Percentiles rank a stretch among this genome's conserved stretches.
Conservation (phyloP, 108 stramenopile species). For the Conticribra guillardii region DNA sequence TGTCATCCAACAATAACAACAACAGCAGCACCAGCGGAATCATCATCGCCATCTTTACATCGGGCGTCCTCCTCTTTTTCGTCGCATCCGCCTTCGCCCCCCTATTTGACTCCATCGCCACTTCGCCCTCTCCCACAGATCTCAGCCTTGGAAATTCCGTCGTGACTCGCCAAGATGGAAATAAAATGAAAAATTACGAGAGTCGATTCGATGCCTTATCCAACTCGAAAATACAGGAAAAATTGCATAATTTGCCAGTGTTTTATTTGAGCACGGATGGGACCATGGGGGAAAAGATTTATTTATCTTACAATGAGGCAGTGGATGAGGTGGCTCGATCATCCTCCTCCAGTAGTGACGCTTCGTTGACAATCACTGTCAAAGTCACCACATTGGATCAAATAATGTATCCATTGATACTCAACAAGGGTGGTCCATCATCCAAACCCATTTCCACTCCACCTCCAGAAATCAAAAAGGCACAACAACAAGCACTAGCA, state of each 20-base stretch:
- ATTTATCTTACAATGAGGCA: constrained; percentile 55
- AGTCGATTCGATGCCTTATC: constrained; percentile 47
- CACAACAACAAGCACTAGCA: neutral
- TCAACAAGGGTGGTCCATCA: constrained; percentile 51
- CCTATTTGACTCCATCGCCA: constrained; percentile 3
- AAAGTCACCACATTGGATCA: constrained; percentile 65
- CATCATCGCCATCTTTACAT: constrained; percentile 13
- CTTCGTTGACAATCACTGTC: constrained; percentile 3
- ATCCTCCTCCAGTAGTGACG: neutral
- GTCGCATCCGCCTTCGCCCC: constrained; percentile 27
- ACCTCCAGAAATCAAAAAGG: constrained; percentile 44
- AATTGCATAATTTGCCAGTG: constrained; percentile 55
- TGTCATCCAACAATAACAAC: neutral
- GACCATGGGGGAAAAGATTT: constrained; percentile 45
- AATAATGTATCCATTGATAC: constrained; percentile 59
- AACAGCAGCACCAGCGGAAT: constrained; percentile 14
- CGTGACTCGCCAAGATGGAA: constrained; percentile 55
- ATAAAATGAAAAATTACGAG: constrained; percentile 33
- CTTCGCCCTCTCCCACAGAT: constrained; percentile 14
- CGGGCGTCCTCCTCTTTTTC: constrained; percentile 28
- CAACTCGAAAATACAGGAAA: constrained; percentile 52
- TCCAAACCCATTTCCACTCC: constrained; percentile 28
- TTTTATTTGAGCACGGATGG: constrained; percentile 43
- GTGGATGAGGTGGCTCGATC: constrained; percentile 12
- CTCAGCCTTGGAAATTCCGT: constrained; percentile 53